Conservation (phyloP, 2,329 filamentous ascomycete genomes). For the Trichoderma oligosporum region DNA sequence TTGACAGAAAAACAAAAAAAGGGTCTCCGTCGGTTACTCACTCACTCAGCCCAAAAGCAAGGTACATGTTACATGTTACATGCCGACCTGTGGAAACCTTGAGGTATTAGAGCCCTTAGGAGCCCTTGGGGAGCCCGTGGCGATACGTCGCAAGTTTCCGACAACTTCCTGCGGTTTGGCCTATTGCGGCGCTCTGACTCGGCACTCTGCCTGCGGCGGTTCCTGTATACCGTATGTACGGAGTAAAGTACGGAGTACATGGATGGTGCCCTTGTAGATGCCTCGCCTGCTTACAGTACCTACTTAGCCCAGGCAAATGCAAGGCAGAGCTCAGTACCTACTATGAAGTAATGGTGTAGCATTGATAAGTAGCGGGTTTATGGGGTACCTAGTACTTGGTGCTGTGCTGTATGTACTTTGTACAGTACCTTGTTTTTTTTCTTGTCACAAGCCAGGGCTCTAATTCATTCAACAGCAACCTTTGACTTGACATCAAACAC, state of each 20-base stretch:
- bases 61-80: background rate
- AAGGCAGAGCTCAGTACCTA: background rate
- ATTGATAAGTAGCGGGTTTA: too few relatives aligned
- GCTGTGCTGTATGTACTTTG: too few relatives aligned
- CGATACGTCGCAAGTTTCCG: background rate
- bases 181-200: too few relatives aligned
- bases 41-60: background rate
- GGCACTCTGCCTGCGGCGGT: background rate
- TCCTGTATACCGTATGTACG: background rate
- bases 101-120: too few relatives aligned
- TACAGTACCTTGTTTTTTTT: too few relatives aligned
- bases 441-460: conserved; percentile 13
- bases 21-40: background rate
- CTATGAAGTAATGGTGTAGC: too few relatives aligned
- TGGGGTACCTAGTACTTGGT: too few relatives aligned
- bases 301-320: background rate
- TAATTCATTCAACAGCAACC: conserved; percentile 18
- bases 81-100: conserved; percentile 3
- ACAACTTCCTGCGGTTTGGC: too few relatives aligned
- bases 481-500: background rate
- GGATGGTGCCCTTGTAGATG: background rate
- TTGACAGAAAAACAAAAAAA: background rate
- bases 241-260: background rate
- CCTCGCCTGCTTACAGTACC: too few relatives aligned
- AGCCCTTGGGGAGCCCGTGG: background rate